Conservation (phyloP, 2,329 filamentous ascomycete species). For the Fusarium secorum region DNA sequence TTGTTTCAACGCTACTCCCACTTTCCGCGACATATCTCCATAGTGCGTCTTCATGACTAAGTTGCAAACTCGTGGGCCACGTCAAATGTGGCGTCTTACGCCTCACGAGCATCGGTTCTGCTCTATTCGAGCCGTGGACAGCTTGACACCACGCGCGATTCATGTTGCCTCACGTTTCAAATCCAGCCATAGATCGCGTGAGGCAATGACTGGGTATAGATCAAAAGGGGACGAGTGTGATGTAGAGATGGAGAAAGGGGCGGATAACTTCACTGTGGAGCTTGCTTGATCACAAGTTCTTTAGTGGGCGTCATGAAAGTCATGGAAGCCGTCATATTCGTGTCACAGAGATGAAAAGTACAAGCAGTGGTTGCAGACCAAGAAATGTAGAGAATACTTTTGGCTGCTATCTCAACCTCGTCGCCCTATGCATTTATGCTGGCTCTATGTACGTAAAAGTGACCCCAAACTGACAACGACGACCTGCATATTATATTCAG, state of each 20-base stretch:
- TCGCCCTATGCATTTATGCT: constrained; percentile 10
- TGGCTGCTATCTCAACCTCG: constrained; percentile 11
- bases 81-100: neutral
- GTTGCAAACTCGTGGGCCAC: neutral
- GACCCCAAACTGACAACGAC: constrained; percentile 30
- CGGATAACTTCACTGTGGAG: neutral
- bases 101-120: neutral
- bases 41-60: neutral
- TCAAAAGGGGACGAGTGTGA: neutral
- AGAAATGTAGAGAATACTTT: constrained; percentile 33
- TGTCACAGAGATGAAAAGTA: constrained; percentile 17
- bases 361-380: constrained; percentile 18
- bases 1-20: neutral
- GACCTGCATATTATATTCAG: constrained; percentile 38
- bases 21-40: neutral
- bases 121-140: neutral
- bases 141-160: neutral
- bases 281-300: neutral
- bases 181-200: neutral
- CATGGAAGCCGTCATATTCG: neutral
- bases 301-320: neutral
- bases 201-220: neutral
- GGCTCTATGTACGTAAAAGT: constrained; percentile 38
- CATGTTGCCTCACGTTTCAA: neutral
- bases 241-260: neutral